Evolutionary conservation across 2,329 filamentous ascomycete species (phyloP).

Genomic region (Trichoderma atroviride): DNA sequence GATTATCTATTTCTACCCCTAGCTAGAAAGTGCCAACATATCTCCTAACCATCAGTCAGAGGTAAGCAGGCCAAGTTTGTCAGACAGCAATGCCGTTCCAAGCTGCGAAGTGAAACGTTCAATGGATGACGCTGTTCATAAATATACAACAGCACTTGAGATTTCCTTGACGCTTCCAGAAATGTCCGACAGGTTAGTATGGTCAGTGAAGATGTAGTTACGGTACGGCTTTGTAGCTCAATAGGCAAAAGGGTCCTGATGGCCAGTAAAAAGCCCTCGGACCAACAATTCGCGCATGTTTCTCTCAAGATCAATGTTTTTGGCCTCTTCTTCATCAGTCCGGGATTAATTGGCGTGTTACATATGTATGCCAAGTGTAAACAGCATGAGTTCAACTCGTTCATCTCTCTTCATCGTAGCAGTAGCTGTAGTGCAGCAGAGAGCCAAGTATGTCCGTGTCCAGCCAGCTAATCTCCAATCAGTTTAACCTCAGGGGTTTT

Average conservation of each 20-base stretch:
- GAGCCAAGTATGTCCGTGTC: not conserved
- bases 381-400: not conserved
- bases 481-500: not conserved
- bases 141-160: slow-evolving; percentile 1
- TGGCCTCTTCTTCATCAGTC: not conserved
- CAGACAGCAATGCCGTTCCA: not conserved
- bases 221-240: not conserved
- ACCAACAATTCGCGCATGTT: not conserved
- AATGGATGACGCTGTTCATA: not conserved
- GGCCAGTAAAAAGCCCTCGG: not conserved
- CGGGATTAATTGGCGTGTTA: not conserved
- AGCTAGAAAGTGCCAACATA: not conserved
- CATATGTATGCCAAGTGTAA: not conserved
- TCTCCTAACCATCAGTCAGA: not conserved
- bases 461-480: not conserved
- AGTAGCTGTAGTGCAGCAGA: not conserved
- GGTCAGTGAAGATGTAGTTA: not conserved
- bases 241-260: not conserved
- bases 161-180: not conserved
- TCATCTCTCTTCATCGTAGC: not conserved
- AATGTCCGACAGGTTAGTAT: not conserved
- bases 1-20: not conserved
- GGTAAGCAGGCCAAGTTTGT: not conserved
- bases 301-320: not conserved
- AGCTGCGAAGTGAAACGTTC: not conserved